Conservation (phyloP, 306 rosid genomes). For the Pueraria montana region DNA sequence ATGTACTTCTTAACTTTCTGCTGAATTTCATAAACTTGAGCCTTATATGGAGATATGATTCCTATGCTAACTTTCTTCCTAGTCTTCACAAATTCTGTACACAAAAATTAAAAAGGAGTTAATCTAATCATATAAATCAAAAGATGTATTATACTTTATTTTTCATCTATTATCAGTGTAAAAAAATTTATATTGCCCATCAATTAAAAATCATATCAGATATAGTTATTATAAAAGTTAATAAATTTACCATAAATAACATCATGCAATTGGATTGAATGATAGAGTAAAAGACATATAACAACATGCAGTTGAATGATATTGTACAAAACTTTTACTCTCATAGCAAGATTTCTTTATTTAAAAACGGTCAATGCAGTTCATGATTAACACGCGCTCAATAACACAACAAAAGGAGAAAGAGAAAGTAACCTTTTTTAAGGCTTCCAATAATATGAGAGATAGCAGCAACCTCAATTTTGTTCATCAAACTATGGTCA, state of each 20-base stretch:
- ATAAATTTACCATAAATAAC: too few relatives aligned
- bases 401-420: neutral
- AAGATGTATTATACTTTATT: too few relatives aligned
- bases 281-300: too few relatives aligned
- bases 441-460: conserved; percentile 56
- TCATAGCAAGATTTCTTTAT: too few relatives aligned
- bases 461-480: conserved; percentile 60
- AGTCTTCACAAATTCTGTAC: conserved; percentile 48
- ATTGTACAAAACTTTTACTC: neutral
- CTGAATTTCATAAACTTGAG: conserved; percentile 64
- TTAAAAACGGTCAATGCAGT: too few relatives aligned
- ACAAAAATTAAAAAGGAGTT: neutral
- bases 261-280: too few relatives aligned
- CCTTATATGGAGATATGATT: conserved; percentile 13
- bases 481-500: conserved; percentile 51
- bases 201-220: too few relatives aligned
- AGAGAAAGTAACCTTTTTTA: conserved; percentile 48
- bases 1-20: conserved; percentile 49
- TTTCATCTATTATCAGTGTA: too few relatives aligned
- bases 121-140: neutral
- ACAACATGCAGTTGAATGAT: too few relatives aligned
- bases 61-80: conserved; percentile 68
- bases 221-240: too few relatives aligned
- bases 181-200: too few relatives aligned
- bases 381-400: neutral